These are phyloP conservation scores for Phytophthora crassamura DNA, from an alignment of 352 stramenopile species.

Conservation along the genomic window DNA sequence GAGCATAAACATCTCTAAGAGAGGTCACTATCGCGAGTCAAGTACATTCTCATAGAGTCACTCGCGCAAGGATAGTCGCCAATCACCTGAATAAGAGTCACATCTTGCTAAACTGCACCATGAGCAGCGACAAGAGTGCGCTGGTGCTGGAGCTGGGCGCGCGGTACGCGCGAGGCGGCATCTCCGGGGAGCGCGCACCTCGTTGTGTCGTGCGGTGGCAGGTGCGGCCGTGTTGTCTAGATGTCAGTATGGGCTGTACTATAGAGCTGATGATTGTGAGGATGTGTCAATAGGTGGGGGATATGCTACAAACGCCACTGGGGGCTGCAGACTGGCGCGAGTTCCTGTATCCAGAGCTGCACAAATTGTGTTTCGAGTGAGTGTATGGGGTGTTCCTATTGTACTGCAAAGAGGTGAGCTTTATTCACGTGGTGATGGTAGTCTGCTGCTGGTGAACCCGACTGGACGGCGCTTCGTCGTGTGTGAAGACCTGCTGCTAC, in stretches of 20 bases:
- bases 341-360: slow-evolving; percentile 66
- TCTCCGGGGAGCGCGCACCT: slow-evolving; percentile 80
- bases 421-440: slow-evolving; percentile 17
- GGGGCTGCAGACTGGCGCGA: slow-evolving; percentile 47
- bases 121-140: slow-evolving; percentile 61
- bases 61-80: neutral
- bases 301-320: slow-evolving; percentile 52
- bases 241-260: neutral
- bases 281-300: slow-evolving; percentile 45
- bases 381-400: slow-evolving; percentile 17
- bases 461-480: slow-evolving; percentile 77
- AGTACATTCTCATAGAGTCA: neutral
- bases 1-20: slow-evolving; percentile 15
- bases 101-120: neutral
- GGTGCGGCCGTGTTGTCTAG: slow-evolving; percentile 33
- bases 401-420: neutral
- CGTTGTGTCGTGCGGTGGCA: slow-evolving; percentile 74
- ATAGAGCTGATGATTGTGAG: neutral
- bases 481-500: slow-evolving; percentile 78
- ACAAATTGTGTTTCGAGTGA: slow-evolving; percentile 78
- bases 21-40: slow-evolving; percentile 1
- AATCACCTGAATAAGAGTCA: neutral
- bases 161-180: slow-evolving; percentile 70
- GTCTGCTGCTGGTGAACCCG: slow-evolving; percentile 75
- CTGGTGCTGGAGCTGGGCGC: slow-evolving; percentile 83